phyloP scores from a whole-genome alignment of 2,329 filamentous ascomycete species.

The Phialophora chinensis region DNA sequence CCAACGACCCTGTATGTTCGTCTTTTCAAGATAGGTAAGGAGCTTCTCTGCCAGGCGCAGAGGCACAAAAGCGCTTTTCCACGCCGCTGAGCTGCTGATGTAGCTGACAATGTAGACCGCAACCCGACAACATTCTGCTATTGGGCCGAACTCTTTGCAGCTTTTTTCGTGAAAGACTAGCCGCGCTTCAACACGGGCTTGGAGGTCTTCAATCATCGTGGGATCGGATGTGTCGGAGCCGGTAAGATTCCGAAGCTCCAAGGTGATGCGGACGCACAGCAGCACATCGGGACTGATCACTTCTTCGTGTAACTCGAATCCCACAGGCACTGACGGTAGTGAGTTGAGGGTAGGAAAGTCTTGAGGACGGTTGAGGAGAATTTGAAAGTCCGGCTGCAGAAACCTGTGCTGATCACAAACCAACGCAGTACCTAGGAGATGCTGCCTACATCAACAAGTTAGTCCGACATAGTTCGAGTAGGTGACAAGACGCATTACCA shows the following conservation, averaged over 20 bases:
- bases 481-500: slow-evolving; percentile 12
- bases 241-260: slow-evolving; percentile 3
- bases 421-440: slow-evolving; percentile 18
- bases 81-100: not conserved
- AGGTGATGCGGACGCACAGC: slow-evolving; percentile 15
- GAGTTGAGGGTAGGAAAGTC: slow-evolving; percentile 1
- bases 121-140: slow-evolving; percentile 25
- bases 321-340: slow-evolving; percentile 12
- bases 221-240: not conserved
- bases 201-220: slow-evolving; percentile 12
- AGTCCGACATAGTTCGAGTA: not conserved
- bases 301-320: slow-evolving; percentile 20
- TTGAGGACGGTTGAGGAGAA: slow-evolving; percentile 4
- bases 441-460: slow-evolving; percentile 19
- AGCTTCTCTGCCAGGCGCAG: slow-evolving; percentile 19
- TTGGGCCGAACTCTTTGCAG: slow-evolving; percentile 15
- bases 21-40: slow-evolving; percentile 9
- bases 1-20: slow-evolving; percentile 6
- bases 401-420: slow-evolving; percentile 12
- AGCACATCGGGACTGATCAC: slow-evolving; percentile 17
- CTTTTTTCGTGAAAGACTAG: slow-evolving; percentile 18
- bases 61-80: slow-evolving; percentile 14
- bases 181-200: slow-evolving; percentile 16
- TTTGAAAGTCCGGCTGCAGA: slow-evolving; percentile 15
- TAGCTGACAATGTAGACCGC: slow-evolving; percentile 26